Base-by-base conservation (phyloP, 345 rosid species). In the Schrenkiella parvula region DNA sequence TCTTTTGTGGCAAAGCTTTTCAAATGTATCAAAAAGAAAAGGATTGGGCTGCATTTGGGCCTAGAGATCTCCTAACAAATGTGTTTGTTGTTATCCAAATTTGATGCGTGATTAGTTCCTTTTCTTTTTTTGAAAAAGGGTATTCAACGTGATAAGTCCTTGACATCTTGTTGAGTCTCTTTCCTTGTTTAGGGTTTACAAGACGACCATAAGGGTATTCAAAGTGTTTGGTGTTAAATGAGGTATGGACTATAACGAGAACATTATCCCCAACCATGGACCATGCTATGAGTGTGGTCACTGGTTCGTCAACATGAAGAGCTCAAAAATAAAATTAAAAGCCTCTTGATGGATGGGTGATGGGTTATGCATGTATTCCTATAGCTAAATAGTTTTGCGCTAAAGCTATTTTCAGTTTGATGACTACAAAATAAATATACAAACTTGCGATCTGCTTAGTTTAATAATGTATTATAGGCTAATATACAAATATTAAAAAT, bases 261-360 rank as follows among this genome's bases (percentile, higher is more conserved):
- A 29, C 6, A 22, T 29, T 11, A 63, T 29, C 70, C 44, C 13
- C 13, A 47, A 47, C 55, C 39, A 46, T 64, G 68, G n/a, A n/a
- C n/a, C n/a, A n/a, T n/a, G n/a, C 14, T 13, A 47, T 32, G 69
- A 65, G 15, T 48, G 22, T 34, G 70, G 58, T 48, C 56, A n/a
- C n/a, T n/a, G n/a, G n/a, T n/a, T n/a, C 35, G 35, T 48, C 10
- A 21, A 23, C 23, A 50, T 48, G 58, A 48, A 64, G 19, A 52
- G 38, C 25, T 15, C 37, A 2, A 44, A 9, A 18, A n/a, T 3
- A 17, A 11, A 18, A 63, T 11, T 43, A 12, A 18, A 62, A 17
- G 68, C 26, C 28, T 28, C 12, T 9, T 25, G 22, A 42, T 26
- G 38, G 52, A 43, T 18, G 29, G 42, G 68, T 46, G 31, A 31